Conservation (phyloP, 345 rosid species). For the Eucalyptus curtisii region DNA sequence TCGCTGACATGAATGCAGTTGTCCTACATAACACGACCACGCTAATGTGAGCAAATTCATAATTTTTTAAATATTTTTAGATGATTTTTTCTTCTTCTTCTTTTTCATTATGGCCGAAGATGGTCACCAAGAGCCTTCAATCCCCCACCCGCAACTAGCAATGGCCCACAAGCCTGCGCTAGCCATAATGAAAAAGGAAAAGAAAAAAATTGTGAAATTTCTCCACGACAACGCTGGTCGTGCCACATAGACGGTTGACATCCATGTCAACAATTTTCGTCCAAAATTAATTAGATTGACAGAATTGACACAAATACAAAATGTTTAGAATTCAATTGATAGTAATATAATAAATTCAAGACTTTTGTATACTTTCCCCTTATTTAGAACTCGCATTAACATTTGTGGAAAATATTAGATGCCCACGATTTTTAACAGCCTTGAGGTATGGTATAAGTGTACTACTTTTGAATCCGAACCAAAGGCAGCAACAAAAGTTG, state of each 20-base stretch:
- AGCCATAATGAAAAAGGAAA: not conserved
- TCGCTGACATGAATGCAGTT: fast-evolving
- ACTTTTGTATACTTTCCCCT: not conserved
- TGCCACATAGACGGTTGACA: fast-evolving
- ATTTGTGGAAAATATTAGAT: not conserved
- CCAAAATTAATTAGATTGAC: not conserved
- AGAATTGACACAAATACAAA: not conserved
- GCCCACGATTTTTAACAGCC: not conserved
- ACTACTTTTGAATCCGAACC: not conserved
- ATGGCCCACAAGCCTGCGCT: not conserved
- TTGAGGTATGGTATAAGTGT: too few relatives aligned
- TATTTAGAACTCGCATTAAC: too few relatives aligned
- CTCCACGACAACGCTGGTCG: fast-evolving
- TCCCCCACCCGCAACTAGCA: fast-evolving
- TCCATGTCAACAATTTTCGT: fast-evolving
- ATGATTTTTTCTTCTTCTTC: too few relatives aligned
- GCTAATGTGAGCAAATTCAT: not conserved
- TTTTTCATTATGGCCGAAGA: fast-evolving
- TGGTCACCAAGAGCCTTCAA: not conserved
- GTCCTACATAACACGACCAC: fast-evolving
- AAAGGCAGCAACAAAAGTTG: not conserved
- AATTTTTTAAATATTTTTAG: fast-evolving
- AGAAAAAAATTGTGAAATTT: too few relatives aligned
- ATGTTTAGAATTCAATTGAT: fast-evolving
- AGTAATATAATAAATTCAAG: fast-evolving